Percentiles rank a stretch among this genome's conserved stretches.
phyloP scores from a whole-genome alignment of 2,329 filamentous ascomycete genomes.

The Aspergillus ibericus region DNA sequence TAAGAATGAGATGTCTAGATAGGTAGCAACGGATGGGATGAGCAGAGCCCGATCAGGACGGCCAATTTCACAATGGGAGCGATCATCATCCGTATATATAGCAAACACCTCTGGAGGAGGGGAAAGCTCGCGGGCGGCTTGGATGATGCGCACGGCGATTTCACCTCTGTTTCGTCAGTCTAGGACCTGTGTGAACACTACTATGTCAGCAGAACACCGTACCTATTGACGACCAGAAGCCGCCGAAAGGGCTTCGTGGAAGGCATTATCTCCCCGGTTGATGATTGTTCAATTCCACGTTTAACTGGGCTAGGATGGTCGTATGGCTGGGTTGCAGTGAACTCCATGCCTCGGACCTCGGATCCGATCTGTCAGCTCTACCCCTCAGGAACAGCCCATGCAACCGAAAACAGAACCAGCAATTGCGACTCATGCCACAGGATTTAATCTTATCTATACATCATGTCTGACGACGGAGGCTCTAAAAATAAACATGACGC shows the following conservation, averaged over 20 bases:
- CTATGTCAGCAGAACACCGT: background rate
- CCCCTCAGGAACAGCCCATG: conserved; percentile 11
- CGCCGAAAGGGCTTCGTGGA: conserved; percentile 43
- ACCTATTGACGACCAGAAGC: conserved; percentile 58
- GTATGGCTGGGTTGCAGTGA: background rate
- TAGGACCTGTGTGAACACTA: background rate
- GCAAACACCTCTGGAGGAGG: conserved; percentile 54
- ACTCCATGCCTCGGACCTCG: conserved; percentile 23
- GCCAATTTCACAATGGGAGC: conserved; percentile 53
- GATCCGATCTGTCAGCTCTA: conserved; percentile 3
- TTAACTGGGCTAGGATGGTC: background rate
- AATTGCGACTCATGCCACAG: background rate
- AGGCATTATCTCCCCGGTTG: conserved; percentile 3
- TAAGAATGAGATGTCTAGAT: conserved; percentile 54
- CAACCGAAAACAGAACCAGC: background rate
- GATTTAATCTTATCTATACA: background rate
- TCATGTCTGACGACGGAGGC: conserved; percentile 20
- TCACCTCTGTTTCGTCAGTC: conserved; percentile 53
- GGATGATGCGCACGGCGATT: conserved; percentile 62
- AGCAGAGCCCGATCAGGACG: conserved; percentile 51
- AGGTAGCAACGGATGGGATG: conserved; percentile 53
- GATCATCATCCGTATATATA: conserved; percentile 57
- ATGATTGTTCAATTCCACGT: background rate
- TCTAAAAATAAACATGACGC: conserved; percentile 1
- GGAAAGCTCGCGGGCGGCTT: conserved; percentile 59